phyloP scores from a whole-genome alignment of 768 basidiomycete genomes.

The Lentinula aciculospora region DNA sequence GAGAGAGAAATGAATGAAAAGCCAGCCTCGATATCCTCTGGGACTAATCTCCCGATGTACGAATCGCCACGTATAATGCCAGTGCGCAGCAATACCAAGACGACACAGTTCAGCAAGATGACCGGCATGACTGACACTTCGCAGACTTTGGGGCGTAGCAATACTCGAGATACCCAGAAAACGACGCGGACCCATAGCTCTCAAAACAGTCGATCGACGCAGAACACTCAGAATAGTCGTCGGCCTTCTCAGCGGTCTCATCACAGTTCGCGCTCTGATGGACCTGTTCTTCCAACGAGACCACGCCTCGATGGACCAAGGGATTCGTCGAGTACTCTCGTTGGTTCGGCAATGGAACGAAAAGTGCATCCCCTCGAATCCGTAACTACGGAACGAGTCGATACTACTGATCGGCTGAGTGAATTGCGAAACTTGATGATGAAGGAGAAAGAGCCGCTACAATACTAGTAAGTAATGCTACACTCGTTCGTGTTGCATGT shows the following conservation, averaged over 20 bases:
- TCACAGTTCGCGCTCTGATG: slow-evolving; percentile 11
- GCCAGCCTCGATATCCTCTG: slow-evolving; percentile 1
- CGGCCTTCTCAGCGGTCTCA: slow-evolving; percentile 7
- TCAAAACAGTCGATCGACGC: slow-evolving; percentile 11
- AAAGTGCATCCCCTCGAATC: slow-evolving; percentile 63
- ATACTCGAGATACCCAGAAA: slow-evolving; percentile 3
- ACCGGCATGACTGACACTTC: slow-evolving; percentile 15
- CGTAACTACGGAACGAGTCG: slow-evolving; percentile 41
- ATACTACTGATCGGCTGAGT: slow-evolving; percentile 55
- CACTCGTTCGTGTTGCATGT: not conserved
- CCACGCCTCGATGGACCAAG: slow-evolving; percentile 40
- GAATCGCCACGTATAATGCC: slow-evolving; percentile 29
- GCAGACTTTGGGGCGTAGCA: slow-evolving; percentile 11
- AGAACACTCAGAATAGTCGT: slow-evolving; percentile 11
- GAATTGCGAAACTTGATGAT: slow-evolving; percentile 61
- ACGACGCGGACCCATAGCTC: slow-evolving; percentile 14
- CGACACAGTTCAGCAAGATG: slow-evolving; percentile 31
- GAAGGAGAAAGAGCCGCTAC: slow-evolving; percentile 48
- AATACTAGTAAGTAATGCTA: slow-evolving; percentile 61
- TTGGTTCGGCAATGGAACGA: slow-evolving; percentile 68
- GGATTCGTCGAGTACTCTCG: slow-evolving; percentile 66
- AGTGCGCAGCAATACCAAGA: slow-evolving; percentile 33
- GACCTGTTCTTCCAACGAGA: slow-evolving; percentile 17
- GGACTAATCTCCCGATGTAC: slow-evolving; percentile 19
- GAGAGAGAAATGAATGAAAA: slow-evolving; percentile 22